Evolutionary conservation across 176 grass and related monocot genomes (phyloP).

Genomic region (Cenchrus americanus): DNA sequence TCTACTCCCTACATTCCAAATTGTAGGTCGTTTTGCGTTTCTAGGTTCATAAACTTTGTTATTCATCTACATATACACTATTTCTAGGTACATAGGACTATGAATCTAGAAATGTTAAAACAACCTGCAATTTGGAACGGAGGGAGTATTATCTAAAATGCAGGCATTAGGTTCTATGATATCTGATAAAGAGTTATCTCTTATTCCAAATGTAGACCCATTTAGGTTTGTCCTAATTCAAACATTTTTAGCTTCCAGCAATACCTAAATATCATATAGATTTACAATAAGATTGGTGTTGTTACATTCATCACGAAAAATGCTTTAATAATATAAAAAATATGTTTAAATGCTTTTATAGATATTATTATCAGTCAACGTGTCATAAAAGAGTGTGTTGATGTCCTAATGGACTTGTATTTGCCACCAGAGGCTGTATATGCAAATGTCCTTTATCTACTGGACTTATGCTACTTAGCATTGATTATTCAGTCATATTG

Average conservation of each 20-base stretch:
- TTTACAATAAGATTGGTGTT: background rate
- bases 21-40: too few species aligned
- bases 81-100: too few species aligned
- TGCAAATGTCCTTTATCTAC: slow-evolving; percentile 18
- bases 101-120: too few species aligned
- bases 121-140: too few species aligned
- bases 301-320: background rate
- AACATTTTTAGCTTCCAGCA: background rate
- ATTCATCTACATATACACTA: too few species aligned
- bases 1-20: background rate
- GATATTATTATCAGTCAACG: background rate
- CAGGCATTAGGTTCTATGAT: background rate
- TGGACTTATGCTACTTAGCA: background rate
- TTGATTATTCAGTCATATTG: background rate
- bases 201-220: background rate
- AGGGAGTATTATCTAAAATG: background rate
- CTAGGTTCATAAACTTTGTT: too few species aligned
- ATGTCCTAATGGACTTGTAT: background rate
- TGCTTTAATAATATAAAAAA: background rate
- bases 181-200: background rate
- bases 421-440: background rate
- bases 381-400: background rate
- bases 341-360: background rate
- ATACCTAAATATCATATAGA: background rate
- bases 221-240: background rate